A percentile compares a stretch with the other conserved stretches of the same genome.
Evolutionary conservation across 345 rosid genomes (phyloP).

Genomic region (Bretschneidera sinensis): DNA sequence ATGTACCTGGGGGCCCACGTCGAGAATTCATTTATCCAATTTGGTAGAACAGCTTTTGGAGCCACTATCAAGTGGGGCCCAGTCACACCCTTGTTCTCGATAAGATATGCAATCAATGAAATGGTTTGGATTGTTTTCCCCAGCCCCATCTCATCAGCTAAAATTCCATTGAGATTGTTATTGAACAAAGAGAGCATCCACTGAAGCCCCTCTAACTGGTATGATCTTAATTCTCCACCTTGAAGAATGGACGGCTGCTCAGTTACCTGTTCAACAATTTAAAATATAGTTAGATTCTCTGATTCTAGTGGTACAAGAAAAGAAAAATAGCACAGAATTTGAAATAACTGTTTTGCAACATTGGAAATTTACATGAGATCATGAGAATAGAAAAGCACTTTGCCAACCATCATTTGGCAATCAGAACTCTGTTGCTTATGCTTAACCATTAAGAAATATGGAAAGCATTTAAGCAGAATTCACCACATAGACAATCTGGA

Average conservation of each 20-base stretch:
- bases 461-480: not conserved
- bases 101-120: constrained; percentile 80
- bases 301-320: not conserved
- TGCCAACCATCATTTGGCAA: no score
- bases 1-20: constrained; percentile 88
- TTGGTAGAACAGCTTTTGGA: constrained; percentile 98
- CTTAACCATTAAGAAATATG: not conserved
- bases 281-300: constrained; percentile 19
- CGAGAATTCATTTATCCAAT: constrained; percentile 91
- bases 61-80: constrained; percentile 99
- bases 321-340: not conserved
- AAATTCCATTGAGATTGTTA: constrained; percentile 94
- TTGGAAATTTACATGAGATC: constrained; percentile 3
- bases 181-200: constrained; percentile 99
- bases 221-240: constrained; percentile 89
- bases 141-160: constrained; percentile 99
- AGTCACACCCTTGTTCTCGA: constrained; percentile 74
- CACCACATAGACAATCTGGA: not conserved
- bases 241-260: constrained; percentile 91
- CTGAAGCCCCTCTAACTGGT: constrained; percentile 97
- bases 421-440: not conserved
- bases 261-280: constrained; percentile 59
- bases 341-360: constrained; percentile 3
- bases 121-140: constrained; percentile 99
- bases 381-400: constrained; percentile 2